These are phyloP conservation scores for Aureoboletus auriporus DNA, from an alignment of 768 basidiomycete species.

Conservation along the genomic window DNA sequence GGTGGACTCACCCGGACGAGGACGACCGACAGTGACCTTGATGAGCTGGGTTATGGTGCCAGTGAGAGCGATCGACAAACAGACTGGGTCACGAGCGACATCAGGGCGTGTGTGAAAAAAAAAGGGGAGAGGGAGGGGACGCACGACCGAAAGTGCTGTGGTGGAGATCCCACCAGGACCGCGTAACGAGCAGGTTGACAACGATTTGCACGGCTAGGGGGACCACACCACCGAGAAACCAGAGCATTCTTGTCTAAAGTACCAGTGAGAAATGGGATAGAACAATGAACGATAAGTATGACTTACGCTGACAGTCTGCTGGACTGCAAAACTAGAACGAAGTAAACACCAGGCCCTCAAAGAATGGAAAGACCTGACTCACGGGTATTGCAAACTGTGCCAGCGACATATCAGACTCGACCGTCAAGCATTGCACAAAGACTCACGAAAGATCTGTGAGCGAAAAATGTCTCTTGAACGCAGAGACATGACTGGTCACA, in stretches of 20 bases:
- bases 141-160: constrained; percentile 43
- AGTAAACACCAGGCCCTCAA: not conserved
- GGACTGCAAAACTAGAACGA: constrained; percentile 48
- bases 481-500: constrained; percentile 50
- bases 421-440: not conserved
- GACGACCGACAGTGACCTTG: constrained; percentile 85
- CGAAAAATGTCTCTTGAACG: constrained; percentile 77
- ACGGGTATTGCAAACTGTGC: constrained; percentile 36
- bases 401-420: constrained; percentile 12
- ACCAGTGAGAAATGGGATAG: not conserved
- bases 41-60: constrained; percentile 77
- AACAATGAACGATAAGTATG: constrained; percentile 16
- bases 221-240: constrained; percentile 43
- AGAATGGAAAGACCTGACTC: constrained; percentile 10
- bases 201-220: constrained; percentile 66
- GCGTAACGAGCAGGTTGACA: constrained; percentile 65
- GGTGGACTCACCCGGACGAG: constrained; percentile 62
- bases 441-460: constrained; percentile 70
- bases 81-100: constrained; percentile 38
- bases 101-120: not conserved
- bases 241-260: constrained; percentile 35
- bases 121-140: constrained; percentile 1
- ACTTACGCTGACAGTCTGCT: constrained; percentile 60
- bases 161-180: constrained; percentile 88
- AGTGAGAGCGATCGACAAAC: constrained; percentile 68